phyloP scores from a whole-genome alignment of 192 early-diverging fungal species.

The Phycomyces blakesleeanus region DNA sequence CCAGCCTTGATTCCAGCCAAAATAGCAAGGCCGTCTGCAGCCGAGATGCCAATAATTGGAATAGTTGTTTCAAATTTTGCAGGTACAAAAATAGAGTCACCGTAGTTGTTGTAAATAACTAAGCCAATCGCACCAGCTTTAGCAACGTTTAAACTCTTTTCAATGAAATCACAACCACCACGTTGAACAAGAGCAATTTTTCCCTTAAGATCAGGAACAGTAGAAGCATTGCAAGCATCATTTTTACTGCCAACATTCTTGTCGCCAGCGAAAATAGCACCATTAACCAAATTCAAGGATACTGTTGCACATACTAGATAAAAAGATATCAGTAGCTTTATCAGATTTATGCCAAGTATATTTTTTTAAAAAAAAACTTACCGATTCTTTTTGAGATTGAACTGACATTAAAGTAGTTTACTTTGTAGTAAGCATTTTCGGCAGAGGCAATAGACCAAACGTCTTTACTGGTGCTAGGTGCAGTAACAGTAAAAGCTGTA shows the following conservation, averaged over 20 bases:
- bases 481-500: slow-evolving; percentile 53
- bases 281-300: not conserved
- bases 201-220: slow-evolving; percentile 42
- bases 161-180: slow-evolving; percentile 65
- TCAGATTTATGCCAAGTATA: not conserved
- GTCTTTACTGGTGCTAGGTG: slow-evolving; percentile 52
- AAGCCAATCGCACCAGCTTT: slow-evolving; percentile 62
- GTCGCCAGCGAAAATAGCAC: slow-evolving; percentile 42
- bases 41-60: slow-evolving; percentile 49
- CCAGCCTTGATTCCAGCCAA: slow-evolving; percentile 39
- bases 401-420: slow-evolving; percentile 14
- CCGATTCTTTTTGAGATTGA: not conserved
- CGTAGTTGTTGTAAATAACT: slow-evolving; percentile 57
- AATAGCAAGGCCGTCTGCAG: slow-evolving; percentile 48
- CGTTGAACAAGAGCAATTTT: slow-evolving; percentile 66
- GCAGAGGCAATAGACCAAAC: slow-evolving; percentile 58
- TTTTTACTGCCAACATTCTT: no score
- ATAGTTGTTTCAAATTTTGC: slow-evolving; percentile 40
- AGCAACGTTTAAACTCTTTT: slow-evolving; percentile 55
- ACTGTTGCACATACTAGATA: no score
- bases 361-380: no score
- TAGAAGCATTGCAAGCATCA: slow-evolving; percentile 48
- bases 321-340: not conserved
- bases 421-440: slow-evolving; percentile 41
- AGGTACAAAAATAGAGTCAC: slow-evolving; percentile 18